Conservation (phyloP, 352 stramenopile species). For the Phytophthora fragariae region DNA sequence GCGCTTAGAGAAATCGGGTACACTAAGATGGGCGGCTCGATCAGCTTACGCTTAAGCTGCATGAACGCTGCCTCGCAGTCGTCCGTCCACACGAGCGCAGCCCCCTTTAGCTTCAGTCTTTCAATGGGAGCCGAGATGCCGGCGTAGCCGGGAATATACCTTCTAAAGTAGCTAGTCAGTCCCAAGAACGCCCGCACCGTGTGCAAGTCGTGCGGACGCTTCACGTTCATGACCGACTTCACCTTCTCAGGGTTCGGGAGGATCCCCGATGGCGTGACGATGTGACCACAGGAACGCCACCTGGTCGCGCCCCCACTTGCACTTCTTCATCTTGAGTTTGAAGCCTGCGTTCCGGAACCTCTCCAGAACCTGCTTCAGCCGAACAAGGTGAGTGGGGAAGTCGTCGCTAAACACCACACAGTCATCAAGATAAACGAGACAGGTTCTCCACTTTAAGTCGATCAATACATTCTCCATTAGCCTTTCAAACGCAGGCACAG, state of each 20-base stretch:
- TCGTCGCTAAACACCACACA: slow-evolving; percentile 12
- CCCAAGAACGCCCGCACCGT: no score
- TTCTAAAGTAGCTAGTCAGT: no score
- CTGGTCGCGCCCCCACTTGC: slow-evolving; percentile 5
- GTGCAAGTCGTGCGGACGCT: no score
- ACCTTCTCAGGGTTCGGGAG: slow-evolving; percentile 8
- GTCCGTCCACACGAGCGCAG: neutral
- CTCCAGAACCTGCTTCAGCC: neutral
- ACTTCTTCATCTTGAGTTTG: slow-evolving; percentile 22
- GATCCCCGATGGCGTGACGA: no score
- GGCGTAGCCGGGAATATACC: no score
- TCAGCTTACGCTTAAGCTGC: neutral
- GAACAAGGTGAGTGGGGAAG: slow-evolving; percentile 5
- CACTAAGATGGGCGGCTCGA: slow-evolving; percentile 6
- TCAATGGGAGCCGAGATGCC: no score
- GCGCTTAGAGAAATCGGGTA: slow-evolving; percentile 3
- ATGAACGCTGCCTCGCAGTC: slow-evolving; percentile 9
- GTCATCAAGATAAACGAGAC: slow-evolving; percentile 8
- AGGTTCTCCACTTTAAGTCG: slow-evolving; percentile 6
- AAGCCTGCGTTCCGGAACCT: neutral
- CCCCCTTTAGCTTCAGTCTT: neutral
- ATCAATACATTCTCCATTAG: slow-evolving; percentile 17
- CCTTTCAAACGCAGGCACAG: neutral
- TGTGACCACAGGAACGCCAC: slow-evolving; percentile 2
- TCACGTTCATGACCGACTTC: slow-evolving; percentile 6